Evolutionary conservation across 2,329 filamentous ascomycete genomes (phyloP).

Genomic region (Lecanicillium sp.): DNA sequence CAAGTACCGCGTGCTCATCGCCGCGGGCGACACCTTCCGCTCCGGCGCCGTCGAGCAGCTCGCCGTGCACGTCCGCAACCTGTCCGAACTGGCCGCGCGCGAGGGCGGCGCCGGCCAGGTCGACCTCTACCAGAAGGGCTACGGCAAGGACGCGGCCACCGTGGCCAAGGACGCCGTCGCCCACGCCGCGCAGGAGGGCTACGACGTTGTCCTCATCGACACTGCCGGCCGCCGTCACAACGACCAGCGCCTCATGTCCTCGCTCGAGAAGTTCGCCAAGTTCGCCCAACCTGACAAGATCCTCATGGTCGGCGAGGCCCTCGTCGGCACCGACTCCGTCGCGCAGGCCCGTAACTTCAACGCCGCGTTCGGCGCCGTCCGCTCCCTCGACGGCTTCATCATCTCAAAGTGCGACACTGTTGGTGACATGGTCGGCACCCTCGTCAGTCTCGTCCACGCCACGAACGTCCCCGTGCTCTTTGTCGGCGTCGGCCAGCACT

Average conservation of each 20-base stretch:
- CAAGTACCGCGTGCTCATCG: conserved; percentile 90
- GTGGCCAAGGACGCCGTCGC: conserved; percentile 92
- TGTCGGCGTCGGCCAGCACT: conserved; percentile 68
- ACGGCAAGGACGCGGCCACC: conserved; percentile 93
- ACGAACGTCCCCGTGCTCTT: conserved; percentile 96
- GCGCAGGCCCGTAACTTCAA: conserved; percentile 97
- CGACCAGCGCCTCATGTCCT: conserved; percentile 92
- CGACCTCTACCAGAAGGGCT: conserved; percentile 93
- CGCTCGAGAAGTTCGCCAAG: conserved; percentile 94
- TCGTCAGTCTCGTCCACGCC: conserved; percentile 95
- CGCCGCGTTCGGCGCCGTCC: conserved; percentile 73
- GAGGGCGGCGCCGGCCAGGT: conserved; percentile 72
- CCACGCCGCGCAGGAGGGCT: conserved; percentile 67
- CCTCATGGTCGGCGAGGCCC: conserved; percentile 83
- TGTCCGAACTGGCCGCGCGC: conserved; percentile 79
- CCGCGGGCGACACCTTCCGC: conserved; percentile 93
- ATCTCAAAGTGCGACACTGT: conserved; percentile 99
- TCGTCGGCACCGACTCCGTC: conserved; percentile 93
- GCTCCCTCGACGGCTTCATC: conserved; percentile 90
- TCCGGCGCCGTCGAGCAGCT: conserved; percentile 96
- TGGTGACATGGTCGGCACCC: conserved; percentile 94
- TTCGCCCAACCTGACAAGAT: conserved; percentile 97
- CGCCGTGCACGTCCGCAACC: conserved; percentile 87
- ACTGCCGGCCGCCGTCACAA: conserved; percentile 94
- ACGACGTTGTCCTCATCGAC: conserved; percentile 93